Percentiles rank a stretch among this genome's conserved stretches.
Conservation (phyloP, 2,329 filamentous ascomycete species). For the Pseudocercospora vitis region DNA sequence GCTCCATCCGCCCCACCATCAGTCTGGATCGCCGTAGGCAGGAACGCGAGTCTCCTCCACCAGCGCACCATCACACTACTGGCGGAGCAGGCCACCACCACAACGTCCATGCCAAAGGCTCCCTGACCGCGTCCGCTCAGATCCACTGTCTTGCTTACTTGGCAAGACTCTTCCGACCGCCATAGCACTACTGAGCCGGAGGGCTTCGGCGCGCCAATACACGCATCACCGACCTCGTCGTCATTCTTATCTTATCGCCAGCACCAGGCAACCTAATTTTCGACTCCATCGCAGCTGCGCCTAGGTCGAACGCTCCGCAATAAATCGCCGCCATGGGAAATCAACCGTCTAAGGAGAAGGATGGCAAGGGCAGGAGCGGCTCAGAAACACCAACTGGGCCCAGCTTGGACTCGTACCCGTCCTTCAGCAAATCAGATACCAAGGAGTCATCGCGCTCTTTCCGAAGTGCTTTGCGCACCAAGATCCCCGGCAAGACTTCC, state of each 20-base stretch:
- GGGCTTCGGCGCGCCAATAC: constrained; percentile 7
- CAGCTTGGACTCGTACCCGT: constrained; percentile 80
- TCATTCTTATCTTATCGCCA: constrained; percentile 10
- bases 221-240: constrained; percentile 4
- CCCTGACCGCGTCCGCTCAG: constrained; percentile 41
- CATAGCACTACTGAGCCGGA: constrained; percentile 37
- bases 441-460: constrained; percentile 89
- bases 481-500: constrained; percentile 70
- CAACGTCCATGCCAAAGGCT: constrained; percentile 30
- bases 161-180: constrained; percentile 47
- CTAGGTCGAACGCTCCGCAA: too few relatives aligned
- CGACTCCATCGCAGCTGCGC: constrained; percentile 3
- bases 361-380: constrained; percentile 47
- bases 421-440: constrained; percentile 88
- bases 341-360: constrained; percentile 62
- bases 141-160: constrained; percentile 48
- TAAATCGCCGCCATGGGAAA: constrained; percentile 68
- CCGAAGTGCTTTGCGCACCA: constrained; percentile 76
- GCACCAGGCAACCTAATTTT: constrained; percentile 1
- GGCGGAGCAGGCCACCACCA: constrained; percentile 29
- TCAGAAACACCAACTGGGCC: constrained; percentile 53
- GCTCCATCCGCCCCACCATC: constrained; percentile 10
- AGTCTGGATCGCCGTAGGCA: constrained; percentile 29
- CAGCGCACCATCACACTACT: constrained; percentile 19
- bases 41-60: constrained; percentile 25